These are phyloP conservation scores for Stachybotrys echinatus DNA, from an alignment of 2,329 filamentous ascomycete genomes.

Conservation along the genomic window DNA sequence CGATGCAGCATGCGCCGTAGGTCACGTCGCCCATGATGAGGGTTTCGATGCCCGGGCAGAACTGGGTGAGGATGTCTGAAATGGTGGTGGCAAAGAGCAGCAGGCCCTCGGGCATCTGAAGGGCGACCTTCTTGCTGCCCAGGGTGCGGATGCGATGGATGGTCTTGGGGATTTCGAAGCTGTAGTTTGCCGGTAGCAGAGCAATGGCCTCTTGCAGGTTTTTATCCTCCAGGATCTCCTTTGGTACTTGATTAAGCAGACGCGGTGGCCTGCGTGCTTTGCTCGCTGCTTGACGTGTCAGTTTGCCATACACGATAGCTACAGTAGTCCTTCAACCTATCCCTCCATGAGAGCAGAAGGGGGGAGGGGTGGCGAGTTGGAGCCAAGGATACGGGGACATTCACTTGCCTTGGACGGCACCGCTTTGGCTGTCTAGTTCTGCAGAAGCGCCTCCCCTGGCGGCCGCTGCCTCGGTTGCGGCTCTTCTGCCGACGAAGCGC, in stretches of 20 bases:
- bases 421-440: slow-evolving; percentile 17
- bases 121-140: slow-evolving; percentile 73
- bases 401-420: slow-evolving; percentile 46
- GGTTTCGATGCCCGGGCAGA: slow-evolving; percentile 87
- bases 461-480: slow-evolving; percentile 63
- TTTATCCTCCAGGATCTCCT: slow-evolving; percentile 77
- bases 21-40: slow-evolving; percentile 99
- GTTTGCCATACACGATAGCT: background rate
- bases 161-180: slow-evolving; percentile 97
- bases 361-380: too few species aligned
- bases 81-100: slow-evolving; percentile 96
- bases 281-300: too few species aligned
- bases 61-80: slow-evolving; percentile 90
- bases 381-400: too few species aligned
- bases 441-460: slow-evolving; percentile 36
- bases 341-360: too few species aligned
- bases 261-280: slow-evolving; percentile 68
- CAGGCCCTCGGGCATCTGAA: slow-evolving; percentile 97
- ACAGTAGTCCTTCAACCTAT: too few species aligned
- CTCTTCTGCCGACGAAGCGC: slow-evolving; percentile 80
- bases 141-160: slow-evolving; percentile 86
- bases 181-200: slow-evolving; percentile 91
- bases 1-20: slow-evolving; percentile 97
- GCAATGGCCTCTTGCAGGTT: slow-evolving; percentile 83
- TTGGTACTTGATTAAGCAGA: slow-evolving; percentile 85